Percentiles rank a stretch among this genome's conserved stretches.
Evolutionary conservation across 495 filamentous ascomycete genomes (phyloP).

Genomic region (Penicillium waksmanii): DNA sequence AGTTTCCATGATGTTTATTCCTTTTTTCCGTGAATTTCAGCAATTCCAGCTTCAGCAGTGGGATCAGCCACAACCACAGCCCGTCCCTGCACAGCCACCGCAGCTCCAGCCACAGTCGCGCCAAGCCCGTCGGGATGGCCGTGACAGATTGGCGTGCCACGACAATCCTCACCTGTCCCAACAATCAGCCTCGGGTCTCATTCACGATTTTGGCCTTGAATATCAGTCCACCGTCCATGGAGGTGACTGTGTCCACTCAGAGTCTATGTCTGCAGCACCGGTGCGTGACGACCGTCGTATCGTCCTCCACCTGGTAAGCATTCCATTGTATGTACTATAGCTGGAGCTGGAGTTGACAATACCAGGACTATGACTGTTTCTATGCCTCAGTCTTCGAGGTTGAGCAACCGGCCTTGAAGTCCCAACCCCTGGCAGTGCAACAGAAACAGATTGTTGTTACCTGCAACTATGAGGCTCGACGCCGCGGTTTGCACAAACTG

Average conservation of each 20-base stretch:
- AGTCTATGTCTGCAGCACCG: slow-evolving; percentile 45
- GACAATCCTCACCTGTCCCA: not conserved
- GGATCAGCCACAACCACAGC: not conserved
- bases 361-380: slow-evolving; percentile 88
- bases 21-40: not conserved
- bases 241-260: slow-evolving; percentile 7
- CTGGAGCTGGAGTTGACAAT: slow-evolving; percentile 9
- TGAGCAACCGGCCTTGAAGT: slow-evolving; percentile 71
- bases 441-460: slow-evolving; percentile 93
- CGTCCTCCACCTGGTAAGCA: slow-evolving; percentile 77
- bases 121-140: not conserved
- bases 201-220: not conserved
- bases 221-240: slow-evolving; percentile 14
- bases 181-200: not conserved
- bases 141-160: not conserved
- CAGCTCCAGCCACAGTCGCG: not conserved
- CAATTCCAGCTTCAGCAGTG: not conserved
- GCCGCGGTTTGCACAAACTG: slow-evolving; percentile 77
- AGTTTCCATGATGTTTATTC: not conserved
- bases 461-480: slow-evolving; percentile 89
- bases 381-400: slow-evolving; percentile 90
- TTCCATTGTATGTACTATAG: not conserved
- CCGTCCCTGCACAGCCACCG: not conserved
- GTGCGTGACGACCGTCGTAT: slow-evolving; percentile 65
- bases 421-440: slow-evolving; percentile 72